Conservation (phyloP, 768 basidiomycete genomes). For the Dentipellis sp. region DNA sequence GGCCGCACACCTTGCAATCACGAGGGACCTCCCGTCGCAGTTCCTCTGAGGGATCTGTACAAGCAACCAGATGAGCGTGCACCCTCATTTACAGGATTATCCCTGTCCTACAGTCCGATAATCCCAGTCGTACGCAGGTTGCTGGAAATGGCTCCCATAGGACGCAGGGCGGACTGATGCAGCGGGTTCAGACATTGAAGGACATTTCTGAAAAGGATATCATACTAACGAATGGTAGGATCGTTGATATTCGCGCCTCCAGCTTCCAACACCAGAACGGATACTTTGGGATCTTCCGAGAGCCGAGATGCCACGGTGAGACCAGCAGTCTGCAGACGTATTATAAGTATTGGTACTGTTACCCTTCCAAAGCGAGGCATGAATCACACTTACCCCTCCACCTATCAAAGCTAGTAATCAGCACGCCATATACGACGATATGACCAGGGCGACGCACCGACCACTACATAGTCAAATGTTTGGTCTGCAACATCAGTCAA, state of each 20-base stretch:
- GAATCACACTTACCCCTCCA: neutral
- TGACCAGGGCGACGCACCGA: neutral
- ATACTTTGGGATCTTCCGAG: slow-evolving; percentile 21
- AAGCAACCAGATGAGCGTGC: neutral
- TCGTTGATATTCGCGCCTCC: slow-evolving; percentile 10
- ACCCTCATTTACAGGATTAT: neutral
- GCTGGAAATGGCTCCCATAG: neutral
- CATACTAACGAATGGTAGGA: slow-evolving; percentile 3
- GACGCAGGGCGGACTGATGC: neutral
- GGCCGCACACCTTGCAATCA: neutral
- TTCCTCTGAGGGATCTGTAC: neutral
- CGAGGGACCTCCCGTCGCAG: neutral
- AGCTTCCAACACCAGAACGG: slow-evolving; percentile 25
- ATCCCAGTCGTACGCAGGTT: slow-evolving; percentile 2
- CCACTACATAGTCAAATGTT: slow-evolving; percentile 1
- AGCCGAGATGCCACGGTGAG: slow-evolving; percentile 29
- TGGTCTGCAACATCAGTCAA: too few relatives aligned
- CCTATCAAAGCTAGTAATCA: neutral
- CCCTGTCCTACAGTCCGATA: neutral
- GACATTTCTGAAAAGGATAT: neutral
- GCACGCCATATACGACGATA: neutral
- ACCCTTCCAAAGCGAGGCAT: neutral
- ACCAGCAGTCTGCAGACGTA: slow-evolving; percentile 18
- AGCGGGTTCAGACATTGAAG: neutral
- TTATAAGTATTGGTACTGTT: too few relatives aligned